Conservation (phyloP, 768 basidiomycete genomes). For the Gloeostereum incarnatum region DNA sequence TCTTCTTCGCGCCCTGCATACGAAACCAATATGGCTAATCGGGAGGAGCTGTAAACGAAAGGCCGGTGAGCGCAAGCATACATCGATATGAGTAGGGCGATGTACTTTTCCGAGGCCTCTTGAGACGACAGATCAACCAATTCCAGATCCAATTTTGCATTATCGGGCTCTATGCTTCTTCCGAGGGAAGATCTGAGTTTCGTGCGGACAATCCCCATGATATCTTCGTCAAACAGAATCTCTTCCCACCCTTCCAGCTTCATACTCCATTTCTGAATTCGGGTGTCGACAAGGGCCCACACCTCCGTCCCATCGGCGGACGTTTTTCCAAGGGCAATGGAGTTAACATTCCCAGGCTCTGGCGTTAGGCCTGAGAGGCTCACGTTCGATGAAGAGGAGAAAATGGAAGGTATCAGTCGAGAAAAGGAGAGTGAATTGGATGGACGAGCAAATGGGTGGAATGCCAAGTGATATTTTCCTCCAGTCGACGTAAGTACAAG, state of each 20-base stretch:
- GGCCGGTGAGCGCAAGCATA: neutral
- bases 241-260: constrained; percentile 66
- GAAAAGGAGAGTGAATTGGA: constrained; percentile 32
- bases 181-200: constrained; percentile 37
- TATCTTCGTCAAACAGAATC: constrained; percentile 43
- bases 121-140: constrained; percentile 61
- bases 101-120: constrained; percentile 5
- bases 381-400: constrained; percentile 30
- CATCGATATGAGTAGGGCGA: neutral
- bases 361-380: constrained; percentile 27
- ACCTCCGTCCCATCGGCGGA: constrained; percentile 40
- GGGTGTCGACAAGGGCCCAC: constrained; percentile 61
- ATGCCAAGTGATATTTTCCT: constrained; percentile 54
- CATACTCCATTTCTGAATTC: constrained; percentile 65
- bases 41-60: too few relatives aligned
- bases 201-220: constrained; percentile 35
- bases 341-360: constrained; percentile 53
- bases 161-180: constrained; percentile 23
- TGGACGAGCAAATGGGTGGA: constrained; percentile 52
- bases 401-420: constrained; percentile 32
- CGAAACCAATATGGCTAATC: too few relatives aligned
- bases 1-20: constrained; percentile 50
- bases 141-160: constrained; percentile 57
- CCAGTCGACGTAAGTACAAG: constrained; percentile 56
- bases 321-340: constrained; percentile 44